These are phyloP conservation scores for Gossypium herbaceum DNA, from an alignment of 345 rosid genomes.

Conservation along the genomic window DNA sequence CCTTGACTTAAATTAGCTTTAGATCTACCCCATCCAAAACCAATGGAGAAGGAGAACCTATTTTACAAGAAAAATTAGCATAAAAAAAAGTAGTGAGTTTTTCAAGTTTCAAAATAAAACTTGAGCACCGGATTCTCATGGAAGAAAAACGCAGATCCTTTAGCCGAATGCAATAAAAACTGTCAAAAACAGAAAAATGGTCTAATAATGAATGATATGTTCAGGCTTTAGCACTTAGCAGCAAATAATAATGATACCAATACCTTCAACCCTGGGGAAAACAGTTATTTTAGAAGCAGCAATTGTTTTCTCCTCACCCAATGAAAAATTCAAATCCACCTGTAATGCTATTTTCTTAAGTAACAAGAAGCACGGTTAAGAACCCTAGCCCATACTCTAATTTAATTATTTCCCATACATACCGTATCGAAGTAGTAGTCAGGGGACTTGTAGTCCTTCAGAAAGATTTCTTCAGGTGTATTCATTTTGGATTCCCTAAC, in stretches of 20 bases:
- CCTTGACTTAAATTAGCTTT: slow-evolving; percentile 73
- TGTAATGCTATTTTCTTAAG: slow-evolving; percentile 27
- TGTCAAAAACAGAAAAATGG: background rate
- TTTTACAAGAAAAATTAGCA: slow-evolving; percentile 14
- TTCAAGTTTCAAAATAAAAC: background rate
- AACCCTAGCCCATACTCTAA: slow-evolving; percentile 1
- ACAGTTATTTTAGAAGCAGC: slow-evolving; percentile 80
- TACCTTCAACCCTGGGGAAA: slow-evolving; percentile 80
- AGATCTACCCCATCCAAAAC: slow-evolving; percentile 79
- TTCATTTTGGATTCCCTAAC: slow-evolving; percentile 72
- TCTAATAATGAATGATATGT: background rate
- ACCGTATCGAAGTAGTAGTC: slow-evolving; percentile 89
- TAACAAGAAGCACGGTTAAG: slow-evolving; percentile 1
- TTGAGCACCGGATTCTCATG: background rate
- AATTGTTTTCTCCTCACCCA: slow-evolving; percentile 92
- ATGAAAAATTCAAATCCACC: slow-evolving; percentile 78
- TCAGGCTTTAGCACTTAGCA: background rate
- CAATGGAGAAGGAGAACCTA: slow-evolving; percentile 72
- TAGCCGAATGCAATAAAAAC: background rate
- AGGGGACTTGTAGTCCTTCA: slow-evolving; percentile 90
- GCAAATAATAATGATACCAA: background rate
- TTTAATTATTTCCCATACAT: slow-evolving; percentile 7
- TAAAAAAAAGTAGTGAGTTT: background rate
- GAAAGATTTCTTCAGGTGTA: slow-evolving; percentile 79
- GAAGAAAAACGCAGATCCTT: background rate